Base-by-base conservation (phyloP, 1,284 basidiomycete genomes). In the Neonothopanus nambi region DNA sequence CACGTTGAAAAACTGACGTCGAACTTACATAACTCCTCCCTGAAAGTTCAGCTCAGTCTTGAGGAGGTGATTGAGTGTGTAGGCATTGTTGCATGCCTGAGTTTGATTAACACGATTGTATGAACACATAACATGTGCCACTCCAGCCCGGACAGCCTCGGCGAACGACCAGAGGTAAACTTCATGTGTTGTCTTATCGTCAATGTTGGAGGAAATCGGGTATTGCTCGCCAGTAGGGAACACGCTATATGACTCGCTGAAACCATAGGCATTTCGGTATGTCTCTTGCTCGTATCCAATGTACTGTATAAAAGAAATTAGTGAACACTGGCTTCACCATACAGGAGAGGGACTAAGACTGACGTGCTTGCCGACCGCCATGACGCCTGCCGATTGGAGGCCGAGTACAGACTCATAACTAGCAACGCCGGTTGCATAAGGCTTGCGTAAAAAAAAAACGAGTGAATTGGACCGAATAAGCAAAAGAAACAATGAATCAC, bases 31-130 rank as follows among this genome's bases (percentile, higher is more conserved):
- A 3, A 30, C 17, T 13, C 23, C 8, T 51, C 82, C 82, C 62
- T 79, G 75, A 68, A 82, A 86, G 1, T 78, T 76, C 28, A 84
- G 69, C 63, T 87, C 83, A n/a, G 72, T 73, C 69, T 86, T 87
- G 43, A 85, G 68, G 13, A 84, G 66, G n/a, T 77, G 76, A 64
- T 85, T 86, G 52, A 83, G 65, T 0, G 75, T 70, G 59, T 78
- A 69, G 30, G 70, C 67, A 63, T 85, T 84, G 56, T 82, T 76
- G 60, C 81, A 84, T 0, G 79, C 71, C 58, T 72, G 82, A 0
- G 77, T 76, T 24, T 75, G 73, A 65, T 85, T 85, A 28, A 60
- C 49, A 5, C 28, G 13, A 38, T 60, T 54, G 48, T 57, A 60
- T 41, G 48, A 50, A 46, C 57, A 60, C 59, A 36, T 46, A 18